These are phyloP conservation scores for Pseudogymnoascus sp. DNA, from an alignment of 2,329 filamentous ascomycete genomes.

Conservation along the genomic window DNA sequence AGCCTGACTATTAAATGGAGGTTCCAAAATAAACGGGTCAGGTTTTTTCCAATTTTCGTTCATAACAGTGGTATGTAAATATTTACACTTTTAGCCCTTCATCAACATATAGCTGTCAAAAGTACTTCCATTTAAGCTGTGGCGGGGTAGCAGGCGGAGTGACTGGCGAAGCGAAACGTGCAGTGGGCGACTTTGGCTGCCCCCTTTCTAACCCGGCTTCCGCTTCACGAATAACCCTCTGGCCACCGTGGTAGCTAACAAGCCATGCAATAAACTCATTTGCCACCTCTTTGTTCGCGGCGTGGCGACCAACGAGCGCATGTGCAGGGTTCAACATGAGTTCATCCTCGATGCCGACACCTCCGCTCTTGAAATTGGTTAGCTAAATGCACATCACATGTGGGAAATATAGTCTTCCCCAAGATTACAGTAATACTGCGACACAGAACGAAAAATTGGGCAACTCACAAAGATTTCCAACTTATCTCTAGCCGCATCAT, in stretches of 20 bases:
- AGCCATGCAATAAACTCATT: slow-evolving; percentile 34
- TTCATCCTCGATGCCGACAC: slow-evolving; percentile 30
- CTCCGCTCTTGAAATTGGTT: slow-evolving; percentile 24
- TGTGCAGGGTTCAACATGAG: slow-evolving; percentile 37
- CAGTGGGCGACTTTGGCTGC: not conserved
- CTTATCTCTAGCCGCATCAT: slow-evolving; percentile 26
- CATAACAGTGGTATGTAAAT: not conserved
- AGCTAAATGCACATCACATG: not conserved
- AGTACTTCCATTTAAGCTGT: slow-evolving; percentile 1
- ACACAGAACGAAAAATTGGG: not conserved
- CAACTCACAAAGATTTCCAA: slow-evolving; percentile 28
- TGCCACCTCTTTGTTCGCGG: slow-evolving; percentile 28
- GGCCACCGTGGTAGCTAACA: slow-evolving; percentile 28
- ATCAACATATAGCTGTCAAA: not conserved
- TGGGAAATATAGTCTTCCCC: not conserved
- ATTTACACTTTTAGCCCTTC: not conserved
- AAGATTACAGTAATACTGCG: not conserved
- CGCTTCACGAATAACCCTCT: slow-evolving; percentile 31
- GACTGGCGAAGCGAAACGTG: not conserved
- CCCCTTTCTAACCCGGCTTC: slow-evolving; percentile 14
- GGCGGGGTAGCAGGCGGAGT: not conserved
- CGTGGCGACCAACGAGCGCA: slow-evolving; percentile 31
- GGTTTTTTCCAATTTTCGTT: not conserved
- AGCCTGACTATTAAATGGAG: not conserved
- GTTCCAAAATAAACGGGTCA: not conserved